Evolutionary conservation across 2,329 filamentous ascomycete species (phyloP), one percentile per base, ranked within the genome.

Genomic region (Colletotrichum phormii): DNA sequence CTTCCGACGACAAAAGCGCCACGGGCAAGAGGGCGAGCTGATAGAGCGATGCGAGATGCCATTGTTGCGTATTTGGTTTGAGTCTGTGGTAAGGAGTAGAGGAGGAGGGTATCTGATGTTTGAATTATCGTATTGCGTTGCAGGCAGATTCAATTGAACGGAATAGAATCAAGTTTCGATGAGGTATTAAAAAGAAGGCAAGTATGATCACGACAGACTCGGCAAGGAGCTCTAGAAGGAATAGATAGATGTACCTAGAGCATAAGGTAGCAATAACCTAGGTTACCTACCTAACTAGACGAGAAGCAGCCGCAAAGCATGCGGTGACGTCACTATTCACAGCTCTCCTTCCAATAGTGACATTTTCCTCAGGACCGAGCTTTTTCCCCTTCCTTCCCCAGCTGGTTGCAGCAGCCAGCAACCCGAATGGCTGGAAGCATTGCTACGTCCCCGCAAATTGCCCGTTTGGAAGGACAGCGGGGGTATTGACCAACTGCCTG

Each of bases 21-120:
- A 4, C 76, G 75, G 64, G 79, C 67, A 42, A 79, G 70, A 29
- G 77, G 76, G 58, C 72, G 67, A 9, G 78, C 71, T 66, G 75
- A 72, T 64, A 77, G 72, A 62, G 78, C 74, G 65, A 79, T 77
- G 71, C 80, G 76, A 54, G 79, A 79, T 22, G 80, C 77, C 81
- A 83, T 83, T 74, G 69, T 79, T 64, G 65, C 18, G 42, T 31
- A 18, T 55, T 18, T 51, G 54, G 5, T 37, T 37, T 15, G 55
- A 5, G n/a, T 46, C 11, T n/a, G 5, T n/a, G 6, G 37, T 42
- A 18, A 2, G 26, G 37, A 37, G 35, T 12, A 18, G 6, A 15
- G 11, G 5, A 5, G 18, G 12, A 0, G 55, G 4, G 31, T 59
- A 22, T 18, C 8, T 12, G 55, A 8, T 58, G 55, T 7, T 15